These are phyloP conservation scores for Aspergillus sp. DNA, from an alignment of 2,329 filamentous ascomycete species.

Conservation along the genomic window DNA sequence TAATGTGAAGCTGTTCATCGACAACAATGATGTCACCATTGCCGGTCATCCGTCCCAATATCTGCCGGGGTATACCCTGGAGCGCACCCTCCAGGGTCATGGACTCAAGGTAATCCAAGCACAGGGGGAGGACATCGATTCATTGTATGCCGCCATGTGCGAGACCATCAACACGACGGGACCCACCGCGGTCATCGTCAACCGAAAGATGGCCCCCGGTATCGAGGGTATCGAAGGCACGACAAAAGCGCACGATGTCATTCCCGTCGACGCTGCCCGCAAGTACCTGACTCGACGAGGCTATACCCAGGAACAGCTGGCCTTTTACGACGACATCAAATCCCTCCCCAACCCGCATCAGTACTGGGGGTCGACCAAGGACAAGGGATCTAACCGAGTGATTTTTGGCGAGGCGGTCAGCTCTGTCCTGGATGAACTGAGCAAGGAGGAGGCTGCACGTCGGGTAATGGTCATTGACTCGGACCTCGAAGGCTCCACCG, in stretches of 20 bases:
- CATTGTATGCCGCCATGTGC: conserved; percentile 33
- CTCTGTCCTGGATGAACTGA: conserved; percentile 33
- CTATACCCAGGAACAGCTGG: conserved; percentile 32
- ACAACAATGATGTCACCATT: conserved; percentile 44
- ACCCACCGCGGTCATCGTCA: conserved; percentile 31
- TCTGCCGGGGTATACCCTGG: conserved; percentile 36
- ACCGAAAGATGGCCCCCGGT: conserved; percentile 38
- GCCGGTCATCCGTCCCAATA: conserved; percentile 41
- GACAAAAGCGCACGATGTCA: conserved; percentile 38
- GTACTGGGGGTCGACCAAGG: conserved; percentile 34
- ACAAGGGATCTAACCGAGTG: conserved; percentile 37
- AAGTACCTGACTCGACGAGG: conserved; percentile 39
- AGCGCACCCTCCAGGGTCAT: conserved; percentile 34
- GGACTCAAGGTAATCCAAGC: conserved; percentile 37
- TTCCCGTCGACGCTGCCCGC: conserved; percentile 36
- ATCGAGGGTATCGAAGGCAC: conserved; percentile 37
- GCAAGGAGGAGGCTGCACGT: conserved; percentile 36
- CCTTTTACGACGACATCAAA: conserved; percentile 37
- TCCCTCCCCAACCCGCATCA: conserved; percentile 28
- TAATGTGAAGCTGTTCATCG: conserved; percentile 40
- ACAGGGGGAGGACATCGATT: conserved; percentile 38
- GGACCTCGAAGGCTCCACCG: conserved; percentile 41
- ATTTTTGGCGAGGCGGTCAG: conserved; percentile 43
- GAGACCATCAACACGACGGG: conserved; percentile 32
- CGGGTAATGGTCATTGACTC: conserved; percentile 42